These are phyloP conservation scores for Bodo saltans DNA, from an alignment of 78 protist species.

Conservation along the genomic window DNA sequence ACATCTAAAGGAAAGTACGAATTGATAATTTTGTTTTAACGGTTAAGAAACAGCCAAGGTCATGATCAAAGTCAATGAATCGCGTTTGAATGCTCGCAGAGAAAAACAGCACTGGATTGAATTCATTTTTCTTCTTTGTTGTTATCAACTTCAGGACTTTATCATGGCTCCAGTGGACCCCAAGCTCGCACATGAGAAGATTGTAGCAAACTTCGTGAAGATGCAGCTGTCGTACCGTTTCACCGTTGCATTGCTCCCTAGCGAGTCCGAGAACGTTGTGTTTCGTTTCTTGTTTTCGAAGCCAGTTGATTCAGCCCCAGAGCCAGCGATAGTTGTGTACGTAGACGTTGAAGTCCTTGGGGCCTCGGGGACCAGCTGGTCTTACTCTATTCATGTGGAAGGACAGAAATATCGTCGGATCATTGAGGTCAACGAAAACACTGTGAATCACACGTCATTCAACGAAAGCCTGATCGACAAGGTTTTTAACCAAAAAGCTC, in stretches of 20 bases:
- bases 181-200: not conserved
- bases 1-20: not conserved
- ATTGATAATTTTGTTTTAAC: not conserved
- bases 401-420: not conserved
- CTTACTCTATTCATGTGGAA: not conserved
- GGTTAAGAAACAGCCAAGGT: too few species aligned
- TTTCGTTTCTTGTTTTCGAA: not conserved
- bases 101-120: not conserved
- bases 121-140: not conserved
- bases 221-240: not conserved
- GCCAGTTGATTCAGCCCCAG: not conserved
- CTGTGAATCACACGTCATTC: not conserved
- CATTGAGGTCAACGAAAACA: not conserved
- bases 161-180: not conserved
- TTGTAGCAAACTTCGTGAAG: too few species aligned
- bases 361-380: not conserved
- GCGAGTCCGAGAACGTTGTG: not conserved
- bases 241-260: not conserved
- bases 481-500: not conserved
- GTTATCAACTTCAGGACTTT: not conserved
- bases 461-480: not conserved
- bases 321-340: not conserved
- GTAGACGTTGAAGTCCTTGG: not conserved
- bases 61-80: too few species aligned
- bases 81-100: too few species aligned